Percentiles rank a stretch among this genome's conserved stretches.
Evolutionary conservation across 495 filamentous ascomycete species (phyloP).

Genomic region (Geoglossum glabrum): DNA sequence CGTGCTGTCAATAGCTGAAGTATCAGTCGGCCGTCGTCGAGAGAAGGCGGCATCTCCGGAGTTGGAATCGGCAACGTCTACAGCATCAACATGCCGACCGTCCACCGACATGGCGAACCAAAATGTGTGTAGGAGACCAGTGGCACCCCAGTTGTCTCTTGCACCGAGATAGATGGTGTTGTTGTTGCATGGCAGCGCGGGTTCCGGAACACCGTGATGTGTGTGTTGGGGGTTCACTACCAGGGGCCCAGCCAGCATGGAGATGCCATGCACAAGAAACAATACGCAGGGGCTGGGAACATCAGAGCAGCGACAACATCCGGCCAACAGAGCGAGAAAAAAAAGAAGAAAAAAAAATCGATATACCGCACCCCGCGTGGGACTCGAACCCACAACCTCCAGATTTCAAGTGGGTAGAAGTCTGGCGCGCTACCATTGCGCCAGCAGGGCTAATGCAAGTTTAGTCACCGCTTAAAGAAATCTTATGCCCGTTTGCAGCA

Average conservation of each 20-base stretch:
- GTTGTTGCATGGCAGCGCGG: neutral
- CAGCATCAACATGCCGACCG: neutral
- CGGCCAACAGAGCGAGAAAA: neutral
- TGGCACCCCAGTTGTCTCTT: neutral
- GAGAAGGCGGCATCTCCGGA: neutral
- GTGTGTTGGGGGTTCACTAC: neutral
- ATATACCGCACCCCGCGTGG: constrained; percentile 17
- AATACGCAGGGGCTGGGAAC: neutral
- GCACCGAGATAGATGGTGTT: neutral
- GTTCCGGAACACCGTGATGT: neutral
- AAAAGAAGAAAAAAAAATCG: constrained; percentile 2
- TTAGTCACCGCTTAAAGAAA: neutral
- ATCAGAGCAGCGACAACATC: neutral
- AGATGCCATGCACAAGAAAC: neutral
- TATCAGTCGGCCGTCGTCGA: constrained; percentile 6
- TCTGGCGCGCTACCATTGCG: constrained; percentile 25
- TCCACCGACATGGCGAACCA: neutral
- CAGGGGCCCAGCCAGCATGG: neutral
- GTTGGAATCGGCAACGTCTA: neutral
- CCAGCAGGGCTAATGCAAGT: constrained; percentile 14
- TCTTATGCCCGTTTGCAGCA: neutral
- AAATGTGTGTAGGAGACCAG: neutral
- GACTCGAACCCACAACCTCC: constrained; percentile 25
- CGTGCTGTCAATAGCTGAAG: constrained; percentile 44
- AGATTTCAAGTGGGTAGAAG: constrained; percentile 18